Base-by-base conservation (phyloP, 2,329 filamentous ascomycete species). In the Thielaviopsis cerberus region DNA sequence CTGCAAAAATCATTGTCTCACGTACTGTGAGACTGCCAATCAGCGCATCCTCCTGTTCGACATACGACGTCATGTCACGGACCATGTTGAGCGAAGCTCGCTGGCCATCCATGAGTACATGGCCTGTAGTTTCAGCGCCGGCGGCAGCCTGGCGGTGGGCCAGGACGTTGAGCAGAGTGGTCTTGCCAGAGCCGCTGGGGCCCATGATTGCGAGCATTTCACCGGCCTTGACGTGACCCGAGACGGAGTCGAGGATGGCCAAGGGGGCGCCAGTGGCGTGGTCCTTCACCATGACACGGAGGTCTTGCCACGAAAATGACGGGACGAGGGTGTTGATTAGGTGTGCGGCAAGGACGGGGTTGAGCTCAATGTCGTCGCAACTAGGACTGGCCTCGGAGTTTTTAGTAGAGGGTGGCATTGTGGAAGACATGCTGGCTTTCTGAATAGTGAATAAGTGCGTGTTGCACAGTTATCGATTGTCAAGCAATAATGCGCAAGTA, bases 21-120 rank as follows among this genome's bases (percentile, higher is more conserved):
- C 78, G 75, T 8, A 91, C 86, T 0, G 88, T 94, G 62, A 94
- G 73, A 0, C 84, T 84, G 4, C 88, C 88, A 55, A 91, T 85
- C 13, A 94, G 74, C 0, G 86, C 83, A 72, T 94, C 88, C 63
- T 94, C 87, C 68, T 94, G 88, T 71, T 94, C 88, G 23, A 94
- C 88, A 66, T 89, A 94, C 53, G 81, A 81, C 57, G 79, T 84
- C 54, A 91, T 74, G 53, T 78, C 74, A 20, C 80, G 79, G 63
- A 91, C 84, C 0, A 72, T 72, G 7, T 73, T 67, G 7, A 73
- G 69, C 1, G 80, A 74, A 3, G 81, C 70, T 3, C 69, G 65
- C 1, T 66, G 67, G 27, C 85, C 85, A 67, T 92, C 89, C 27
- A 75, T 74, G 1, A 80, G 74, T 2, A 76, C 76, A 0, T 78